Base-by-base conservation (phyloP, 2,329 filamentous ascomycete genomes). In the Aspergillus unguis region DNA sequence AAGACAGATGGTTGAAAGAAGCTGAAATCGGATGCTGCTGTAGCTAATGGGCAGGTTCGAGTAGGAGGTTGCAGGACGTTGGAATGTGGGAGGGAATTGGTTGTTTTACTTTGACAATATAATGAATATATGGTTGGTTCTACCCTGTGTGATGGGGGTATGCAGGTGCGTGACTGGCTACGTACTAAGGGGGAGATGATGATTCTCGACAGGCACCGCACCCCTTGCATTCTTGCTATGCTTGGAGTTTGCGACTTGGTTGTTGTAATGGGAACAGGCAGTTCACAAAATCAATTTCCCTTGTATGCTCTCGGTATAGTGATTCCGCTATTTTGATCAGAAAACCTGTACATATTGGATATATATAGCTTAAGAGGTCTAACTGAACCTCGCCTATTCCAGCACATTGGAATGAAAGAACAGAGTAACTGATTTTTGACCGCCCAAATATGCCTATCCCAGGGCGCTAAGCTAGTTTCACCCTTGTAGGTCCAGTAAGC, bases 401-500 rank as follows among this genome's bases (percentile, higher is more conserved):
- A 17, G 17, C 17, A 17, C 17, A 17, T 17, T 17, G 17, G 17
- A 17, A 17, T 17, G 17, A 17, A 17, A 17, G 17, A 17, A 17
- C 17, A 17, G 17, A 17, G 17, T 17, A 17, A 17, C 17, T 17
- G 17, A 17, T 17, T 17, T 17, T 17, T 17, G 17, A 17, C 11
- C 7, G 10, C 6, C n/a, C 26, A 29, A 29, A 10, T 31, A 31
- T 37, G 27, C 27, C n/a, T 36, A n/a, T 8, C 3, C 3, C 17
- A 40, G 26, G 37, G 11, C 28, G 8, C 29, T 52, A 59, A 44
- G 52, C 38, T 45, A 62, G 28, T 36, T 57, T 50, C n/a, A 62
- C 35, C 36, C 56, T 50, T 3, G 45, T 55, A 40, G 54, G 44
- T 7, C 36, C 41, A 5, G 44, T 56, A 11, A 62, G 58, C 11